Percentiles rank a stretch among this genome's conserved stretches.
Conservation (phyloP, 345 rosid genomes). For the Eucalyptus virginea region DNA sequence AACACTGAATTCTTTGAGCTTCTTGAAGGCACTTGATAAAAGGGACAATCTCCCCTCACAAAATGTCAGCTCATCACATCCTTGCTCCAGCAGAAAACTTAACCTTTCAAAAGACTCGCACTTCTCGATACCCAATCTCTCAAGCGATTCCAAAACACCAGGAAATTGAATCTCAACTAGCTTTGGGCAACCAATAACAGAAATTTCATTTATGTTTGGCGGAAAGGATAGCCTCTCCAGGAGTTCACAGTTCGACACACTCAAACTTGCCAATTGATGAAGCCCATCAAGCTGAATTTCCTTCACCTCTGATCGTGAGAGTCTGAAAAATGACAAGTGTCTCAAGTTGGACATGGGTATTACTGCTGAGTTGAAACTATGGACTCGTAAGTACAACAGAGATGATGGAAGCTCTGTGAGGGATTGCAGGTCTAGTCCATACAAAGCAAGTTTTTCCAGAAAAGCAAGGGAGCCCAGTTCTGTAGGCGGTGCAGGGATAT, state of each 20-base stretch:
- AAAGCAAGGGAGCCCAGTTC: background rate
- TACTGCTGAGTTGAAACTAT: background rate
- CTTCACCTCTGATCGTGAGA: background rate
- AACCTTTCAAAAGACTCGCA: background rate
- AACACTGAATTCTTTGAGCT: background rate
- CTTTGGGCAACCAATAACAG: background rate
- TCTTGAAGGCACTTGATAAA: background rate
- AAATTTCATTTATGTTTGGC: background rate
- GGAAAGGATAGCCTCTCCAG: background rate
- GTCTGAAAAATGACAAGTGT: background rate
- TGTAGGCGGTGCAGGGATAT: background rate
- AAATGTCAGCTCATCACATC: background rate
- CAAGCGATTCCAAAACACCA: background rate
- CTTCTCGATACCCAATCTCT: background rate
- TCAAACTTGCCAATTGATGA: background rate
- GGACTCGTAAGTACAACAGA: background rate
- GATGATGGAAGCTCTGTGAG: background rate
- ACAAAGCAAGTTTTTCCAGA: background rate
- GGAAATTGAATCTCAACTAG: background rate
- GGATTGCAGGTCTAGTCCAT: background rate
- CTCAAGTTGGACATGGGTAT: background rate
- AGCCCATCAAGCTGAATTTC: background rate
- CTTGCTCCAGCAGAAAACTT: background rate
- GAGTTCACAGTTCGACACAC: background rate
- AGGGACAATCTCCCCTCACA: background rate